Conservation (phyloP, 2,329 filamentous ascomycete species). For the Sporothrix sp. region DNA sequence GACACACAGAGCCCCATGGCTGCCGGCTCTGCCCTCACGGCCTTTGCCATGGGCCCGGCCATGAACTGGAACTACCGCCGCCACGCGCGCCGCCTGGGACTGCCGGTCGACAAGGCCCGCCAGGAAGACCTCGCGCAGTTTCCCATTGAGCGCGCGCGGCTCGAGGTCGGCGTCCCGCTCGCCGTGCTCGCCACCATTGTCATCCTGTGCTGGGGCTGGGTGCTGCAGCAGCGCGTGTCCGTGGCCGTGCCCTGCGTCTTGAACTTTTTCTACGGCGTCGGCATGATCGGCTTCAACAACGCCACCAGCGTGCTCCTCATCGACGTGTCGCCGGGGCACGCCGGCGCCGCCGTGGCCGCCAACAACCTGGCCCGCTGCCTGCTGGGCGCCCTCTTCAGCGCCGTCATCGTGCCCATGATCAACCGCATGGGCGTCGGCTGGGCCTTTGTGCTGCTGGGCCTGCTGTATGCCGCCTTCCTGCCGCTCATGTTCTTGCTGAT, state of each 20-base stretch:
- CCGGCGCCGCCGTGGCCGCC: constrained; percentile 45
- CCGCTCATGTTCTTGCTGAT: constrained; percentile 34
- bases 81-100: constrained; percentile 42
- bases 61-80: constrained; percentile 61
- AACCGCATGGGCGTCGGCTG: constrained; percentile 35
- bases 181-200: constrained; percentile 39
- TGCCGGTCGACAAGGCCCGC: constrained; percentile 43
- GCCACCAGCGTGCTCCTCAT: constrained; percentile 43
- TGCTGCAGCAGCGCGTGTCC: constrained; percentile 32
- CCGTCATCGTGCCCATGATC: constrained; percentile 43
- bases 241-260: constrained; percentile 39
- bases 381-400: constrained; percentile 43
- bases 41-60: constrained; percentile 39
- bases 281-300: constrained; percentile 46
- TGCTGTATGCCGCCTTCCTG: constrained; percentile 31
- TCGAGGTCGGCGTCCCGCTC: constrained; percentile 41
- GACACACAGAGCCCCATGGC: constrained; percentile 41
- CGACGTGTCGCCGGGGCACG: constrained; percentile 43
- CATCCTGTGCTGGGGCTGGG: constrained; percentile 44
- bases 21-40: constrained; percentile 37
- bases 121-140: constrained; percentile 40
- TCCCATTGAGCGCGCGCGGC: constrained; percentile 41
- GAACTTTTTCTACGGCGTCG: constrained; percentile 37
- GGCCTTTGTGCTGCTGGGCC: constrained; percentile 36
- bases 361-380: constrained; percentile 48